A percentile compares a stretch with the other conserved stretches of the same genome.
phyloP scores from a whole-genome alignment of 2,329 filamentous ascomycete genomes.

The Arthrinium puccinioides region DNA sequence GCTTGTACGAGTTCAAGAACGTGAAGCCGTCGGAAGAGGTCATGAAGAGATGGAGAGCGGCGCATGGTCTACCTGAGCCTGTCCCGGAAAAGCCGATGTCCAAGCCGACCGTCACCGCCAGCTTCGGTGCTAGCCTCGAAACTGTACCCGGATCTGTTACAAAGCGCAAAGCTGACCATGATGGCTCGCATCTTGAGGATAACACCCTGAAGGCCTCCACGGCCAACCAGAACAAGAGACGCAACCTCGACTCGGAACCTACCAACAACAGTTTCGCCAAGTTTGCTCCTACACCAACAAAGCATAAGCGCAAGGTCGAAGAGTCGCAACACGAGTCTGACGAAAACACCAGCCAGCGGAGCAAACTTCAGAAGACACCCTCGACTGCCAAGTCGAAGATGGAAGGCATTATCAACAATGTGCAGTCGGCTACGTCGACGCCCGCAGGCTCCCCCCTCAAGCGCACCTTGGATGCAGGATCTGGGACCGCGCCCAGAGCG shows the following conservation, averaged over 20 bases:
- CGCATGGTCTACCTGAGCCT: constrained; percentile 45
- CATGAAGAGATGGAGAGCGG: constrained; percentile 50
- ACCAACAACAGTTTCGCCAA: constrained; percentile 24
- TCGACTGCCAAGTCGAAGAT: constrained; percentile 50
- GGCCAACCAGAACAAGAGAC: constrained; percentile 41
- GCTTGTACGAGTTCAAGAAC: constrained; percentile 56
- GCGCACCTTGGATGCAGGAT: constrained; percentile 6
- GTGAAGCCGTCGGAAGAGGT: constrained; percentile 52
- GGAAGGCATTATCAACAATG: constrained; percentile 49
- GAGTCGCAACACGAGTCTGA: constrained; percentile 27
- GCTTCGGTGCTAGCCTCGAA: constrained; percentile 19
- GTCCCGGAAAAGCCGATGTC: constrained; percentile 31
- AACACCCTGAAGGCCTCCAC: constrained; percentile 26
- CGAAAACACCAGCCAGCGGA: constrained; percentile 37
- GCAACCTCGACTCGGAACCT: constrained; percentile 27
- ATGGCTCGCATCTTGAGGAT: constrained; percentile 35
- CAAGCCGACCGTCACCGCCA: constrained; percentile 20
- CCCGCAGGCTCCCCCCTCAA: constrained; percentile 20
- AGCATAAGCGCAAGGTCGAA: constrained; percentile 47
- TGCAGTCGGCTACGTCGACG: constrained; percentile 23
- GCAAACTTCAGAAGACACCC: constrained; percentile 43
- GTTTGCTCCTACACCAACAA: constrained; percentile 29
- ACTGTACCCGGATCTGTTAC: constrained; percentile 22
- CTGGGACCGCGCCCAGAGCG: too few relatives aligned
- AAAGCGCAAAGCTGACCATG: constrained; percentile 54